Conservation (phyloP, 257 asterid genomes). For the Schizonepeta tenuifolia region DNA sequence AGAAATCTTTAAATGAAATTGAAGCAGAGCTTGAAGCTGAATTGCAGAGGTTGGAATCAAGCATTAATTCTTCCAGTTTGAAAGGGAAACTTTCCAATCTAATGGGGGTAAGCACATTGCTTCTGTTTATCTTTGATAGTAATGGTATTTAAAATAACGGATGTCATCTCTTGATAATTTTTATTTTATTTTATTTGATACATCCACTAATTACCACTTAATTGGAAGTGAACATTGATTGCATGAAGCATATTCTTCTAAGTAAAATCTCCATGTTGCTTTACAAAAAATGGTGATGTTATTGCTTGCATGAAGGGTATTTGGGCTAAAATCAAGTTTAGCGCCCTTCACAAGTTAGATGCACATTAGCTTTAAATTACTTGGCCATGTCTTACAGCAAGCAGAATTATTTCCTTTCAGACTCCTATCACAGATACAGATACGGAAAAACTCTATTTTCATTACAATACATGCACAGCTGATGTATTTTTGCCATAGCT, state of each 20-base stretch:
- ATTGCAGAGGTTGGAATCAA: conserved; percentile 77
- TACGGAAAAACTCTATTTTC: neutral
- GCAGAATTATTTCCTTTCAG: neutral
- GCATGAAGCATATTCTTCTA: neutral
- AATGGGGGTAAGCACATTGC: conserved; percentile 56
- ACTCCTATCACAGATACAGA: neutral
- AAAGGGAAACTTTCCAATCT: conserved; percentile 47
- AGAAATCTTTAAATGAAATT: conserved; percentile 68
- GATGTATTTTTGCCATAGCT: neutral
- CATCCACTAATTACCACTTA: neutral
- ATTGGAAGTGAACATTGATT: neutral
- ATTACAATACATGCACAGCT: neutral
- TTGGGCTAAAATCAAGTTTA: neutral
- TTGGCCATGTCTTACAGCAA: neutral
- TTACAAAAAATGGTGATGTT: neutral
- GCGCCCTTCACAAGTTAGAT: conserved; percentile 2
- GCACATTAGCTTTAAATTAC: neutral
- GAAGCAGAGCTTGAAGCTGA: conserved; percentile 99
- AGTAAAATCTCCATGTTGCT: neutral
- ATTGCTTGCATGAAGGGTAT: neutral
- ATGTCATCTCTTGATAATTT: neutral
- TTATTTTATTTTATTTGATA: conserved; percentile 4
- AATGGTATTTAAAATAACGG: neutral
- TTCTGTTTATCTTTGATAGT: conserved; percentile 7
- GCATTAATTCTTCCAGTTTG: conserved; percentile 56